A percentile compares a stretch with the other conserved stretches of the same genome.
phyloP scores from a whole-genome alignment of 208 protist species.

The Vickermania ingenoplastis region DNA sequence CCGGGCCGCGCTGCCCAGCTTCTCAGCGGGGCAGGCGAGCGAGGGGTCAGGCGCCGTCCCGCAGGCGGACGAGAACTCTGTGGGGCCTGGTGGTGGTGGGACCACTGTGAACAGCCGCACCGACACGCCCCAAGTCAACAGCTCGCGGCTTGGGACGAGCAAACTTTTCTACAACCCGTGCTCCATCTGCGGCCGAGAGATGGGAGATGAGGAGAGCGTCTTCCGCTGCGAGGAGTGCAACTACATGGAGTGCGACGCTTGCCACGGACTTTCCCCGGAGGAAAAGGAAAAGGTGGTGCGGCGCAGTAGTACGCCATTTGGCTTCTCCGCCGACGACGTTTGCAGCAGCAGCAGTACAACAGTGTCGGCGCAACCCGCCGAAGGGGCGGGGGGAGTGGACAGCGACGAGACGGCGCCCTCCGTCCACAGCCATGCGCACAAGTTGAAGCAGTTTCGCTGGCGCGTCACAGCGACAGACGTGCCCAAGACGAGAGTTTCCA shows the following conservation, averaged over 20 bases:
- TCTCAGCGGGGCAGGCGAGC: no score
- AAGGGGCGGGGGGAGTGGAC: no score
- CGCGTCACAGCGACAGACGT: constrained; percentile 10
- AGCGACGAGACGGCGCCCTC: not conserved
- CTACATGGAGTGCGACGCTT: constrained; percentile 51
- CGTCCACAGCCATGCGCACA: constrained; percentile 28
- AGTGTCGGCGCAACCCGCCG: no score
- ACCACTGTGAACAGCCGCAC: not conserved
- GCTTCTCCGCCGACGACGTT: not conserved
- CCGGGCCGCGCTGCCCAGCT: not conserved
- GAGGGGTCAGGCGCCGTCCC: no score
- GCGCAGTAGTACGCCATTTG: not conserved
- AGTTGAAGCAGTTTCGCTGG: constrained; percentile 37
- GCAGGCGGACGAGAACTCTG: no score
- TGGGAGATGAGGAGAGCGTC: constrained; percentile 58
- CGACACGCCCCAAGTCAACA: not conserved
- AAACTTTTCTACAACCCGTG: constrained; percentile 76
- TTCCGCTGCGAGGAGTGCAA: constrained; percentile 67
- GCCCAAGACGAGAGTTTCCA: constrained; percentile 6
- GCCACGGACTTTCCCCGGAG: constrained; percentile 10
- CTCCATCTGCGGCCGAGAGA: constrained; percentile 30
- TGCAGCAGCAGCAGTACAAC: not conserved
- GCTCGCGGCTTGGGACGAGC: constrained; percentile 14
- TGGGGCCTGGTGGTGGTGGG: no score
- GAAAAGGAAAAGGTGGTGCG: constrained; percentile 5